Evolutionary conservation across 306 rosid genomes (phyloP).

Genomic region (Boehmeria nivea): DNA sequence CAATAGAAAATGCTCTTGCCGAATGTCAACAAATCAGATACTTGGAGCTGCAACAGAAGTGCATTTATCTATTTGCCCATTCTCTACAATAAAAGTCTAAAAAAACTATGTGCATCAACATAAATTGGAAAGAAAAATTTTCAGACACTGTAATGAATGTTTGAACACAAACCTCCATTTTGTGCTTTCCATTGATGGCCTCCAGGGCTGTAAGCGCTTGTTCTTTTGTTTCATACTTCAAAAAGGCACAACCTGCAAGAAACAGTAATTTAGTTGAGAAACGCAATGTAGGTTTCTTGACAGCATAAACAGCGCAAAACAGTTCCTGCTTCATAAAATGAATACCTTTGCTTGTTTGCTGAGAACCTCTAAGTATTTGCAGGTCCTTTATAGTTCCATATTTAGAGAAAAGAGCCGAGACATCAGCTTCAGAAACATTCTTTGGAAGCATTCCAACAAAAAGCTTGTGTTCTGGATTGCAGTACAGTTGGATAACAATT

Average conservation of each 20-base stretch:
- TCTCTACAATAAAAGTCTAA: no score
- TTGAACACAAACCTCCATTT: constrained; percentile 75
- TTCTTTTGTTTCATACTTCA: constrained; percentile 90
- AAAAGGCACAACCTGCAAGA: constrained; percentile 84
- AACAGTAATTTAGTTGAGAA: constrained; percentile 8
- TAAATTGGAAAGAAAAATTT: neutral
- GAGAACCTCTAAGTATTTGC: constrained; percentile 90
- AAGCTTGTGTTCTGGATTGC: constrained; percentile 82
- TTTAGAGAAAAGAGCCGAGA: constrained; percentile 63
- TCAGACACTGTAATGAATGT: constrained; percentile 12
- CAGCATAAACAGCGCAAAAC: neutral
- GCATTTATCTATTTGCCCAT: no score
- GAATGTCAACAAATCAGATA: no score
- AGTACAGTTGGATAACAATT: constrained; percentile 16
- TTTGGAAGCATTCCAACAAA: constrained; percentile 98
- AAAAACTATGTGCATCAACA: no score
- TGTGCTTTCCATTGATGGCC: constrained; percentile 79
- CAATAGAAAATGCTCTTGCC: neutral
- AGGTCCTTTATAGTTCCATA: constrained; percentile 82
- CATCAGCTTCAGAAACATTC: constrained; percentile 79
- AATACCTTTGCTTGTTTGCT: constrained; percentile 96
- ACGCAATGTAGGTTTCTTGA: neutral
- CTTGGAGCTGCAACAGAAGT: no score
- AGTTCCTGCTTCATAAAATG: constrained; percentile 11
- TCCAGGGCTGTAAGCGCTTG: constrained; percentile 88